Evolutionary conservation across 2,329 filamentous ascomycete species (phyloP).

Genomic region (Coniochaeta pulveracea): DNA sequence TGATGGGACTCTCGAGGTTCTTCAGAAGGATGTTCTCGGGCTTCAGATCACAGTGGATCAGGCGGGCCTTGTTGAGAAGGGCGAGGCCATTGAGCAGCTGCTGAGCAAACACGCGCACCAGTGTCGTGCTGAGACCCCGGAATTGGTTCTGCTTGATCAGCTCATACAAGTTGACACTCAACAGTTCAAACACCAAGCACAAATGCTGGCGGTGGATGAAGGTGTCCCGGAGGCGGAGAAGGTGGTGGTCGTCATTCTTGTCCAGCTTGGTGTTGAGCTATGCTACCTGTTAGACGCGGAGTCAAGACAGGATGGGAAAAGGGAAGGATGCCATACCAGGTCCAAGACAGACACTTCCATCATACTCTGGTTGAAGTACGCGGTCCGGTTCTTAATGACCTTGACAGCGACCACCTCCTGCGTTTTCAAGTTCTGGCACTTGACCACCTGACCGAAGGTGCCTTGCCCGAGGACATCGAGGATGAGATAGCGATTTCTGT

Average conservation of each 20-base stretch:
- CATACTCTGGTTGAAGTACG: slow-evolving; percentile 99
- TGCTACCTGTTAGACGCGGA: slow-evolving; percentile 13
- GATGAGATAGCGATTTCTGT: slow-evolving; percentile 87
- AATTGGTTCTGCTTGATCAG: slow-evolving; percentile 99
- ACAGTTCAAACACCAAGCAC: slow-evolving; percentile 88
- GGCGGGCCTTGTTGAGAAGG: slow-evolving; percentile 84
- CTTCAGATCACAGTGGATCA: slow-evolving; percentile 97
- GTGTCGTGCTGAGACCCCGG: slow-evolving; percentile 87
- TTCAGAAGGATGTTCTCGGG: slow-evolving; percentile 97
- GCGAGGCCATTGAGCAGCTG: slow-evolving; percentile 88
- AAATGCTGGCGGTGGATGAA: slow-evolving; percentile 97
- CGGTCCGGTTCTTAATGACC: slow-evolving; percentile 97
- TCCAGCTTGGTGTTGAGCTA: slow-evolving; percentile 96
- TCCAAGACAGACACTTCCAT: slow-evolving; percentile 99
- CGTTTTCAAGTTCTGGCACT: slow-evolving; percentile 96
- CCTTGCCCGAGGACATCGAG: slow-evolving; percentile 94
- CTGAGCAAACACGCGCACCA: slow-evolving; percentile 95
- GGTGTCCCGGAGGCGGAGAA: slow-evolving; percentile 88
- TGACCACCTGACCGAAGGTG: slow-evolving; percentile 97
- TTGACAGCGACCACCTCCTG: slow-evolving; percentile 98
- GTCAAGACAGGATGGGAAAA: slow-evolving; percentile 4
- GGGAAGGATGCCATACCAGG: slow-evolving; percentile 63
- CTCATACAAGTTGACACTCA: slow-evolving; percentile 97
- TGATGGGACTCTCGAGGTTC: slow-evolving; percentile 96
- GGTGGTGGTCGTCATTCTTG: slow-evolving; percentile 97